phyloP scores from a whole-genome alignment of 2,329 filamentous ascomycete species.

The Pseudocercospora cruenta region DNA sequence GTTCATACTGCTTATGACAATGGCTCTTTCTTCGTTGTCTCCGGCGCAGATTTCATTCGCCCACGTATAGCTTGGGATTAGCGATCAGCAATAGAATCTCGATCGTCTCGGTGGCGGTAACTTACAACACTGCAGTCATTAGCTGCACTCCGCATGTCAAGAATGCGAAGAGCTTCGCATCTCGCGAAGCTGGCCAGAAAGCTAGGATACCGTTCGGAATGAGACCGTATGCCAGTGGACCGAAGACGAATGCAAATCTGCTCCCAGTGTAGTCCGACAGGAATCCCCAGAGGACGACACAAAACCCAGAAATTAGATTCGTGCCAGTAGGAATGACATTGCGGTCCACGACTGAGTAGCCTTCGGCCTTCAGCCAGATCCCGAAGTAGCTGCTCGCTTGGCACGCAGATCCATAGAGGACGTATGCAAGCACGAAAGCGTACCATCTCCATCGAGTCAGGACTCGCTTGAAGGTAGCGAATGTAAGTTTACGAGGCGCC shows the following conservation, averaged over 20 bases:
- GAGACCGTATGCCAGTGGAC: constrained; percentile 9
- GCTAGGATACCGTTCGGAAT: constrained; percentile 11
- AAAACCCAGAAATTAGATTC: constrained; percentile 10
- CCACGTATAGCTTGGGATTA: constrained; percentile 12
- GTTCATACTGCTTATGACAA: constrained; percentile 68
- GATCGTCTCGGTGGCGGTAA: background rate
- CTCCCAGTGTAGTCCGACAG: constrained; percentile 18
- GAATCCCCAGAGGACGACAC: constrained; percentile 17
- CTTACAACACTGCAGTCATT: constrained; percentile 14
- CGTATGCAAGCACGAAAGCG: constrained; percentile 19
- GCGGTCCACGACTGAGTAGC: constrained; percentile 14
- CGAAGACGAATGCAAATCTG: constrained; percentile 13
- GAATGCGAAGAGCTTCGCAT: constrained; percentile 14
- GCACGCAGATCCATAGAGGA: constrained; percentile 10
- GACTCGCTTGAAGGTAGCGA: constrained; percentile 16
- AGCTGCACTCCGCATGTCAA: constrained; percentile 13
- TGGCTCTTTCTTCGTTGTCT: constrained; percentile 66
- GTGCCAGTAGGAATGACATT: constrained; percentile 11
- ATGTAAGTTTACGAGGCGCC: constrained; percentile 10
- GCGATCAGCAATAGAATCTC: background rate
- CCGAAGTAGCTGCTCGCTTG: constrained; percentile 12
- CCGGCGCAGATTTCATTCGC: constrained; percentile 53
- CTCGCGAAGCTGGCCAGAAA: constrained; percentile 11
- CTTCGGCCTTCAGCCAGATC: constrained; percentile 13
- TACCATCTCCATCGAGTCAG: constrained; percentile 24